Percentiles rank a stretch among this genome's conserved stretches.
These are phyloP conservation scores for Phragmites australis DNA, from an alignment of 176 grass and related monocot species.

Conservation along the genomic window DNA sequence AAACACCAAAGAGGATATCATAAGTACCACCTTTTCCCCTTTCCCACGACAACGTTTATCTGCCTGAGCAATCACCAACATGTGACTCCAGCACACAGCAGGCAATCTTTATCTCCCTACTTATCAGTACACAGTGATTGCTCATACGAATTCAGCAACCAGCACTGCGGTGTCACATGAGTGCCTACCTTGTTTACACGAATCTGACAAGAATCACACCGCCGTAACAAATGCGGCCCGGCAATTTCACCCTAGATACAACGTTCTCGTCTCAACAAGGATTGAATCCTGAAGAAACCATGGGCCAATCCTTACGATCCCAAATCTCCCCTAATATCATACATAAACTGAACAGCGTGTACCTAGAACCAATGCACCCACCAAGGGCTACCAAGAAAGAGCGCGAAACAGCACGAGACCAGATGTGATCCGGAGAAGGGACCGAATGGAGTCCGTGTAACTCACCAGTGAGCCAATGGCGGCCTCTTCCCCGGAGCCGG, in stretches of 20 bases:
- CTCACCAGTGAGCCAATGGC: constrained; percentile 32
- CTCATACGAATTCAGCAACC: constrained; percentile 12
- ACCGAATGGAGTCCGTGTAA: background rate
- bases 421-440: background rate
- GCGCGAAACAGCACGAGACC: background rate
- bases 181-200: background rate
- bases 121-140: background rate
- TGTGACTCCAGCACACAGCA: background rate
- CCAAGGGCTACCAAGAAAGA: background rate
- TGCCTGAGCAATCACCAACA: constrained; percentile 20
- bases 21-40: constrained; percentile 22
- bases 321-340: background rate
- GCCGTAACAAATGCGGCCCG: constrained; percentile 1
- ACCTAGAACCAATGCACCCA: background rate
- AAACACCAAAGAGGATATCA: background rate
- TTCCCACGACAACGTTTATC: background rate
- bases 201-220: constrained; percentile 1
- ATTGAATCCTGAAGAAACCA: background rate
- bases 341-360: background rate
- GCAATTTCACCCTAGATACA: constrained; percentile 19
- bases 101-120: background rate
- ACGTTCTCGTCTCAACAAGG: background rate
- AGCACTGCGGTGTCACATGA: background rate
- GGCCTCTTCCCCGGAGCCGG: background rate
- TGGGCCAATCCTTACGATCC: background rate